Conservation (phyloP, 1,284 basidiomycete species). For the Papiliotrema terrestris region DNA sequence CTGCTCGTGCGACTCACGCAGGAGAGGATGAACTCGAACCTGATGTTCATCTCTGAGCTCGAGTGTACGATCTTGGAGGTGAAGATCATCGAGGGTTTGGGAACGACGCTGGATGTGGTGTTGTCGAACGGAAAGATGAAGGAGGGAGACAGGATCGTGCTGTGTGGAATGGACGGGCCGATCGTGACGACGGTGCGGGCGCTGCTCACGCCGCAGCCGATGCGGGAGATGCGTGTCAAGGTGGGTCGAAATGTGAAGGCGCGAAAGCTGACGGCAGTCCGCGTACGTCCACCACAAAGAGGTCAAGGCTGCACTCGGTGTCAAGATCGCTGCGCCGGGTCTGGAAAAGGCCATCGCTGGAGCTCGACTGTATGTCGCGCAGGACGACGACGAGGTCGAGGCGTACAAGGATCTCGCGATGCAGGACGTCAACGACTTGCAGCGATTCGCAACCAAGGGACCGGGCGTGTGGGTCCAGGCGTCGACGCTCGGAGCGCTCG, state of each 20-base stretch:
- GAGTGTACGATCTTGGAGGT: constrained; percentile 99
- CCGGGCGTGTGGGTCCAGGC: constrained; percentile 97
- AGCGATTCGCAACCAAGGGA: constrained; percentile 89
- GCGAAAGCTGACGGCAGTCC: constrained; percentile 56
- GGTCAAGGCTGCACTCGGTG: constrained; percentile 95
- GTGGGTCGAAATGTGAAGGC: constrained; percentile 48
- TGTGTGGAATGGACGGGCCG: constrained; percentile 96
- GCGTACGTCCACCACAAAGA: constrained; percentile 97
- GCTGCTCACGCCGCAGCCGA: constrained; percentile 90
- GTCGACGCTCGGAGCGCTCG: constrained; percentile 93
- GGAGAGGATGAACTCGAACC: constrained; percentile 91
- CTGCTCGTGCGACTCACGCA: constrained; percentile 96
- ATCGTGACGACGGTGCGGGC: constrained; percentile 95
- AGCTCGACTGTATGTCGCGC: constrained; percentile 84
- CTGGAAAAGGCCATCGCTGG: constrained; percentile 99
- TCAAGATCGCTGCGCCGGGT: constrained; percentile 94
- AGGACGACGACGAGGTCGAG: constrained; percentile 94
- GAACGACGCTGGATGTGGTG: constrained; percentile 97
- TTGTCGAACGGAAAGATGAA: constrained; percentile 90
- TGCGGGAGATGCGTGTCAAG: constrained; percentile 95
- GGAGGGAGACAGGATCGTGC: constrained; percentile 92
- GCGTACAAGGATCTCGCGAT: constrained; percentile 93
- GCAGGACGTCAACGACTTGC: constrained; percentile 87
- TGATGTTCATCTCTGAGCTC: constrained; percentile 98
- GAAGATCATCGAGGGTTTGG: constrained; percentile 97